phyloP scores from a whole-genome alignment of 495 filamentous ascomycete genomes.

The Penicillium coffeae region DNA sequence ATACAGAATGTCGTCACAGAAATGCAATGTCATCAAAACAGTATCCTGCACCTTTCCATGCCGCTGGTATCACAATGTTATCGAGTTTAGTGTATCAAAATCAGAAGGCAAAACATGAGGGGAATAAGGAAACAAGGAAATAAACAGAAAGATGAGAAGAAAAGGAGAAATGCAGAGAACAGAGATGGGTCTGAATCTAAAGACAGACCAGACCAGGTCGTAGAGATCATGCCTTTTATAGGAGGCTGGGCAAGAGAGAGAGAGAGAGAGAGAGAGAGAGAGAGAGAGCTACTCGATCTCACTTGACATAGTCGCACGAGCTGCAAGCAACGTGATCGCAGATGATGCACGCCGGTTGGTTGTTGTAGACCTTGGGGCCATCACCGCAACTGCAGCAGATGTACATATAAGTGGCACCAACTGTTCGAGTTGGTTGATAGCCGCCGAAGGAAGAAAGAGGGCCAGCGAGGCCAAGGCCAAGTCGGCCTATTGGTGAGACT shows the following conservation, averaged over 20 bases:
- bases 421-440: not conserved
- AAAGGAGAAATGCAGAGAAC: not conserved
- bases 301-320: slow-evolving; percentile 31
- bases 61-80: not conserved
- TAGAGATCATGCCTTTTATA: too few species aligned
- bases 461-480: not conserved
- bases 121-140: not conserved
- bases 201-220: not conserved
- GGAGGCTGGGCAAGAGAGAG: too few species aligned
- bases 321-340: slow-evolving; percentile 33
- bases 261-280: too few species aligned
- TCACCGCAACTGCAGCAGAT: slow-evolving; percentile 41
- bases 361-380: slow-evolving; percentile 38
- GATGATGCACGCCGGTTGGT: slow-evolving; percentile 28
- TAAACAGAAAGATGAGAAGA: not conserved
- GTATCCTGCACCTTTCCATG: not conserved
- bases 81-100: not conserved
- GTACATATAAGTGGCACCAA: slow-evolving; percentile 22
- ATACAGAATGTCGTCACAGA: not conserved
- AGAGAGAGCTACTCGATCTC: slow-evolving; percentile 7
- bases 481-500: slow-evolving; percentile 9
- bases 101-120: not conserved
- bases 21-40: not conserved
- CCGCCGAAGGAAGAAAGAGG: not conserved
- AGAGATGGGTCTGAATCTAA: slow-evolving; percentile 1